Evolutionary conservation across 106 monocot species (phyloP), one percentile per base, ranked within the genome.

Genomic region (Phalaenopsis equestris): DNA sequence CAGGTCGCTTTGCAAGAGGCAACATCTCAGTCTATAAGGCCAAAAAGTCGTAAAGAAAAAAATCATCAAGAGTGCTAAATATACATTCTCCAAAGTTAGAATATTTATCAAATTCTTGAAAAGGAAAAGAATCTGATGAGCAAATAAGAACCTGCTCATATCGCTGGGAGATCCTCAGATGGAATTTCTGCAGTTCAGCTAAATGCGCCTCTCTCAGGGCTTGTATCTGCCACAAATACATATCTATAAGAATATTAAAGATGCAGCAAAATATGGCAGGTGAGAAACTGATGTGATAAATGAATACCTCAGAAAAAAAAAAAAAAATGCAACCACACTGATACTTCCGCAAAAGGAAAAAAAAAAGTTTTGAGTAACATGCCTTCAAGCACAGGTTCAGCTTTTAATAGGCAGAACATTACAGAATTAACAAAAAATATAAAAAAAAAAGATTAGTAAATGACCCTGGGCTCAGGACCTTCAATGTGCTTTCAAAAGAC

Each of bases 91-190:
- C 3, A 37, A 70, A 70, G 14, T 37, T 70, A 39, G 14, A 70
- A 38, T 16, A 70, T 36, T 70, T 39, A 15, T 14, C 2, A 15
- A 4, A 65, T 65, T 8, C 23, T 23, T 70, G 39, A 70, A 70
- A 38, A 2, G 5, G 39, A 38, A 38, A 70, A 70, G 10, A 39
- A 70, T 4, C 36, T 70, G 39, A 36, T 23, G 76, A 68, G 72
- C 16, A 56, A 30, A 84, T 55, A 81, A 80, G 14, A 84, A 96
- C 92, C 93, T 96, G 95, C 30, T 96, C 91, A 21, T 87, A 42
- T 80, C 85, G 93, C 61, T 77, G 1, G 79, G 78, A 46, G 23
- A 96, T 80, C 79, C 61, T 96, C 65, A 87, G 85, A 81, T 88
- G 81, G 45, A 96, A 76, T 18, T 93, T 91, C 57, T 70, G 80